Evolutionary conservation across 257 asterid genomes (phyloP).

Genomic region (Solanum sparsipilum): DNA sequence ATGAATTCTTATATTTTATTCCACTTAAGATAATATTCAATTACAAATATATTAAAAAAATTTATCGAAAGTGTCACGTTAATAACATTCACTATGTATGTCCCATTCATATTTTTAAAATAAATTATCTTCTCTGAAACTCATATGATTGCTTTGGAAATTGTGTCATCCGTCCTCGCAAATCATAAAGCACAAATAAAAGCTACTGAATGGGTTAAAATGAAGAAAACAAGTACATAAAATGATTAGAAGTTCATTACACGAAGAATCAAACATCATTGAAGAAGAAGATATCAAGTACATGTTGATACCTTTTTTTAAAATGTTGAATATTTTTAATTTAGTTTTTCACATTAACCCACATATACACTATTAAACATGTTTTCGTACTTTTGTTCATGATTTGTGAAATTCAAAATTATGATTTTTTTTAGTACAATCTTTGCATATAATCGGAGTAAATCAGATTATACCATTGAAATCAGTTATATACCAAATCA

Average conservation of each 20-base stretch:
- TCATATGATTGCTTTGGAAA: neutral
- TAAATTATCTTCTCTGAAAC: neutral
- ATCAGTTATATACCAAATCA: neutral
- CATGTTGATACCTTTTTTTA: too few species aligned
- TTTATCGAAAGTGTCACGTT: neutral
- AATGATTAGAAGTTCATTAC: neutral
- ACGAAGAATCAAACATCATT: too few species aligned
- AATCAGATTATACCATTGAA: too few species aligned
- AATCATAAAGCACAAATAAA: too few species aligned
- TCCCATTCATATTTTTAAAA: neutral
- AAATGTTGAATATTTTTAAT: too few species aligned
- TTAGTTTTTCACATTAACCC: too few species aligned
- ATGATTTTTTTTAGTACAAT: neutral
- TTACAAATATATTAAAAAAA: too few species aligned
- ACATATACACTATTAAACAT: too few species aligned
- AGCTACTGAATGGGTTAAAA: neutral
- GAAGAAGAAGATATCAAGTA: too few species aligned
- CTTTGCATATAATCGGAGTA: neutral
- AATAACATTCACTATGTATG: neutral
- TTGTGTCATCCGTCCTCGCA: neutral
- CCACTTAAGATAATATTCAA: too few species aligned
- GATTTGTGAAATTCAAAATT: neutral
- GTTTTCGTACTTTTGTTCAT: neutral
- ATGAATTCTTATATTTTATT: too few species aligned
- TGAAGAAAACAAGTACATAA: neutral